These are phyloP conservation scores for Paramecium sexaurelia DNA, from an alignment of 73 alveolate genomes.

Conservation along the genomic window DNA sequence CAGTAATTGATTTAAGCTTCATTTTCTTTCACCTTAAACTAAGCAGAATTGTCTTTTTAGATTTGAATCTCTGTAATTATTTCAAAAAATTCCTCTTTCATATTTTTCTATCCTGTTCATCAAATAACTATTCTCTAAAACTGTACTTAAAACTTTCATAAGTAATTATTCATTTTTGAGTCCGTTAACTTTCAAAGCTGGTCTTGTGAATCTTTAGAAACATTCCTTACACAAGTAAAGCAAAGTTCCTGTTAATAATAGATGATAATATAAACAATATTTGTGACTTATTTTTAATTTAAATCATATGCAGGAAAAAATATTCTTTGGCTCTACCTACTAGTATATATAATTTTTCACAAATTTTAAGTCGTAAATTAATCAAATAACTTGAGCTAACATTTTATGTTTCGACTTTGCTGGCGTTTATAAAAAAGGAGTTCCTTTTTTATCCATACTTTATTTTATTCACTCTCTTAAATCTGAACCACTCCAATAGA, in stretches of 20 bases:
- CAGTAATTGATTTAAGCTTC: slow-evolving; percentile 9
- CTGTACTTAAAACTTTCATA: background rate
- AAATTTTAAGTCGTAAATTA: slow-evolving; percentile 56
- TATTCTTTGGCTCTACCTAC: slow-evolving; percentile 67
- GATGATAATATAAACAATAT: background rate
- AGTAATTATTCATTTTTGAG: background rate
- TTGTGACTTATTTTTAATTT: background rate
- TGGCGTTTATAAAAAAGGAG: slow-evolving; percentile 46
- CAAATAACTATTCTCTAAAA: background rate
- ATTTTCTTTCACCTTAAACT: slow-evolving; percentile 16
- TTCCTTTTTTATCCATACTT: slow-evolving; percentile 64
- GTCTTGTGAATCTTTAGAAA: slow-evolving; percentile 65
- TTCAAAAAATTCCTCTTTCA: background rate
- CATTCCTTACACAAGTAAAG: too few species aligned
- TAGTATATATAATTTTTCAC: slow-evolving; percentile 51
- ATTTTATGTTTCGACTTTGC: slow-evolving; percentile 42
- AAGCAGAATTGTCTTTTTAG: background rate
- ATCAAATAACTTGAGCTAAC: slow-evolving; percentile 49
- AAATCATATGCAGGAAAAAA: slow-evolving; percentile 69
- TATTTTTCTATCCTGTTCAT: background rate
- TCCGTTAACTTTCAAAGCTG: slow-evolving; percentile 35
- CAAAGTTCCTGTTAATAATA: too few species aligned
- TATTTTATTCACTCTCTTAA: slow-evolving; percentile 61
- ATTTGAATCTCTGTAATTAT: background rate
- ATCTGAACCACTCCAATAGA: too few species aligned